phyloP scores from a whole-genome alignment of 345 rosid genomes.

The Tarenaya hassleriana region DNA sequence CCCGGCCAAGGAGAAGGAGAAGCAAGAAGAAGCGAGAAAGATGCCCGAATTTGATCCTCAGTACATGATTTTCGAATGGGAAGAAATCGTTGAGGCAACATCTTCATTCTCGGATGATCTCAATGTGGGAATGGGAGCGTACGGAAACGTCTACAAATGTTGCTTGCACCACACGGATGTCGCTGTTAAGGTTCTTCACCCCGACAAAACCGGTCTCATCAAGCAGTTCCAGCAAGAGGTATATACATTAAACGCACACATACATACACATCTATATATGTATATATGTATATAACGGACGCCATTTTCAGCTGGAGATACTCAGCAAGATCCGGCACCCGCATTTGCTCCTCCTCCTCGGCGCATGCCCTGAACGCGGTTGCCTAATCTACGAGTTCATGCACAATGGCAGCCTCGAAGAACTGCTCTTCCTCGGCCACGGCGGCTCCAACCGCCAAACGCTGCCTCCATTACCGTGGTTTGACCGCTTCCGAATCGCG shows the following conservation, averaged over 20 bases:
- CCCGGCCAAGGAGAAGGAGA: slow-evolving; percentile 54
- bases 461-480: slow-evolving; percentile 56
- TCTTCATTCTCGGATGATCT: slow-evolving; percentile 25
- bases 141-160: slow-evolving; percentile 33
- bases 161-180: slow-evolving; percentile 26
- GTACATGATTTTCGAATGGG: slow-evolving; percentile 30
- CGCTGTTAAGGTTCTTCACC: slow-evolving; percentile 31
- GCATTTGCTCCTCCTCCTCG: slow-evolving; percentile 83
- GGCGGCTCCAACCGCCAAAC: slow-evolving; percentile 25
- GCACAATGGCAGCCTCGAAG: slow-evolving; percentile 88
- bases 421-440: slow-evolving; percentile 45
- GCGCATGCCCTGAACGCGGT: slow-evolving; percentile 79
- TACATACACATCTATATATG: too few species aligned
- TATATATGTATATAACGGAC: too few species aligned
- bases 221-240: slow-evolving; percentile 36
- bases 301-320: slow-evolving; percentile 64
- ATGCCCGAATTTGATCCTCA: slow-evolving; percentile 47
- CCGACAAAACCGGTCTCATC: slow-evolving; percentile 26
- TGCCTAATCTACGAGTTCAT: slow-evolving; percentile 79
- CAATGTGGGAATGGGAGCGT: slow-evolving; percentile 32
- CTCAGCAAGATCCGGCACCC: slow-evolving; percentile 83
- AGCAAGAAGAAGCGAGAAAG: slow-evolving; percentile 46
- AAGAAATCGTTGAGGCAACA: slow-evolving; percentile 29
- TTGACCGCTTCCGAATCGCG: slow-evolving; percentile 60
- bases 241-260: too few species aligned